A percentile compares a stretch with the other conserved stretches of the same genome.
Evolutionary conservation across 2,329 filamentous ascomycete species (phyloP).

Genomic region (Alternaria rosae): DNA sequence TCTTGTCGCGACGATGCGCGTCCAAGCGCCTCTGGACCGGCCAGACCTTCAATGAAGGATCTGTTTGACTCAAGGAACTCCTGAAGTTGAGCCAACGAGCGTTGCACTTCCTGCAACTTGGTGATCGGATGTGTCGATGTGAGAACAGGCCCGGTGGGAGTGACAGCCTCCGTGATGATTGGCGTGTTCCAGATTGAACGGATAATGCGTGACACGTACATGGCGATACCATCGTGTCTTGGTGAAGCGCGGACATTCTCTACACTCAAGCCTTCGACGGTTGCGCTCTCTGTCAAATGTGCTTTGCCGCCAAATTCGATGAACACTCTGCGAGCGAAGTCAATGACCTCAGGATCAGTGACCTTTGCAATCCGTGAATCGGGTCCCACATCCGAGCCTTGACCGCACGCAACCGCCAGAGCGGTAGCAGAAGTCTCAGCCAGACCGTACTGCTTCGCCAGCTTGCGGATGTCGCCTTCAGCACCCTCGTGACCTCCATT

Average conservation of each 20-base stretch:
- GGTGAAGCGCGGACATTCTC: slow-evolving; percentile 89
- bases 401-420: slow-evolving; percentile 91
- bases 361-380: slow-evolving; percentile 74
- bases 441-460: slow-evolving; percentile 85
- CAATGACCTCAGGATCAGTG: slow-evolving; percentile 84
- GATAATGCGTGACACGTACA: slow-evolving; percentile 89
- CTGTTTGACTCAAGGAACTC: slow-evolving; percentile 88
- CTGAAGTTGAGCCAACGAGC: slow-evolving; percentile 78
- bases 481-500: slow-evolving; percentile 78
- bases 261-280: slow-evolving; percentile 68
- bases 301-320: slow-evolving; percentile 93
- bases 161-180: slow-evolving; percentile 68
- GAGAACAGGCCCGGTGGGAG: slow-evolving; percentile 68
- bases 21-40: slow-evolving; percentile 86
- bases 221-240: slow-evolving; percentile 83
- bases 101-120: slow-evolving; percentile 80
- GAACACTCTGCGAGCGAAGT: slow-evolving; percentile 84
- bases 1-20: slow-evolving; percentile 83
- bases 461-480: slow-evolving; percentile 81
- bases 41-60: slow-evolving; percentile 88
- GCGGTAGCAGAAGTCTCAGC: slow-evolving; percentile 90
- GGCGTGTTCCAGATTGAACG: slow-evolving; percentile 85
- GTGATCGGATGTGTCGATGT: slow-evolving; percentile 69
- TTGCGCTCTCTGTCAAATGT: slow-evolving; percentile 78
- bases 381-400: slow-evolving; percentile 79